Evolutionary conservation across 2,329 filamentous ascomycete species (phyloP).

Genomic region (Colletotrichum limetticola): DNA sequence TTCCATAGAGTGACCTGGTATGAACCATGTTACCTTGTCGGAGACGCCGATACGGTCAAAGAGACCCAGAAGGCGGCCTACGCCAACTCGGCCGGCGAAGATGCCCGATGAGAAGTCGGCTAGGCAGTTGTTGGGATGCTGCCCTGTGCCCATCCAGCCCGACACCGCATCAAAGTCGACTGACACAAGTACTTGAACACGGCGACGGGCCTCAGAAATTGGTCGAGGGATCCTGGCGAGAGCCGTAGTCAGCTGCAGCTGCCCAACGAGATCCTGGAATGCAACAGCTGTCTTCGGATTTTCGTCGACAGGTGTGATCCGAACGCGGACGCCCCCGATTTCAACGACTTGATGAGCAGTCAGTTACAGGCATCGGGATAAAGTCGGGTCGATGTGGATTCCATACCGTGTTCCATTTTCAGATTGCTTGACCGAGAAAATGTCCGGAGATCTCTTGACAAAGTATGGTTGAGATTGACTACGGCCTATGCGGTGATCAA

Average conservation of each 20-base stretch:
- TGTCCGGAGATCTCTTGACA: neutral
- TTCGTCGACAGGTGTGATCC: neutral
- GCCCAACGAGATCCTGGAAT: neutral
- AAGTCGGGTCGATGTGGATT: neutral
- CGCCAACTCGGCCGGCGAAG: slow-evolving; percentile 61
- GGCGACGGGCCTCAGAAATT: slow-evolving; percentile 19
- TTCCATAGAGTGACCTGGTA: slow-evolving; percentile 62
- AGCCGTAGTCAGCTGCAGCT: neutral
- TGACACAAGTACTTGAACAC: slow-evolving; percentile 43
- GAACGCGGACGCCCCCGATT: slow-evolving; percentile 15
- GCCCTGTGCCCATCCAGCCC: slow-evolving; percentile 64
- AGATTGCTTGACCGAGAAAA: neutral
- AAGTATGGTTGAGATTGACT: neutral
- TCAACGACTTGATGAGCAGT: slow-evolving; percentile 2
- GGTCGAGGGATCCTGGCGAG: neutral
- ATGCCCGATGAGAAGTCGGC: slow-evolving; percentile 61
- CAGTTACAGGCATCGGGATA: neutral
- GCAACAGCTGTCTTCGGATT: neutral
- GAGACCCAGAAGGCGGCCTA: slow-evolving; percentile 56
- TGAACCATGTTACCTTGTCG: slow-evolving; percentile 61
- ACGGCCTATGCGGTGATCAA: neutral
- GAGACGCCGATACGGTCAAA: slow-evolving; percentile 56
- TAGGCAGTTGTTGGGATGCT: slow-evolving; percentile 58
- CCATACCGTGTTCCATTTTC: neutral
- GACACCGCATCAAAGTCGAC: slow-evolving; percentile 65